Percentiles rank a stretch among this genome's conserved stretches.
phyloP scores from a whole-genome alignment of 257 asterid species.

The Solanum tarijense region DNA sequence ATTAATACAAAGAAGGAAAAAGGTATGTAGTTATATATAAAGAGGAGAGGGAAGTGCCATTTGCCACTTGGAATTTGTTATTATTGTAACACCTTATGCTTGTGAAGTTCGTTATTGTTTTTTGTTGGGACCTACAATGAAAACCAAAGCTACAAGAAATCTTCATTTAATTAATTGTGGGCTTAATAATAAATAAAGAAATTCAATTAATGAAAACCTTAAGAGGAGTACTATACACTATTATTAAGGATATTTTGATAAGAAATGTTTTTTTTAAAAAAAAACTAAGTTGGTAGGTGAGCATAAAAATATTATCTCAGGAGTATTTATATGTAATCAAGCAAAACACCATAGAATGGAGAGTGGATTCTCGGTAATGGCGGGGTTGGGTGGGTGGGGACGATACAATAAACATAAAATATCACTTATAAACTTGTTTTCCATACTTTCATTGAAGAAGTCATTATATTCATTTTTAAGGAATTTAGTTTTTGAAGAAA shows the following conservation, averaged over 20 bases:
- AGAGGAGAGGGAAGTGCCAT: slow-evolving; percentile 8
- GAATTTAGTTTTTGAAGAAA: no score
- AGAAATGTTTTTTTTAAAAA: no score
- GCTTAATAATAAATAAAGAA: background rate
- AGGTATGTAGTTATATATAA: slow-evolving; percentile 19
- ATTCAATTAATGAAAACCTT: background rate
- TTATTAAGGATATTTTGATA: background rate
- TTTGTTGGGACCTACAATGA: slow-evolving; percentile 11
- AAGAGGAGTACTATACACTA: background rate
- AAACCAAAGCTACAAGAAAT: slow-evolving; percentile 32
- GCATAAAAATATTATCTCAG: no score
- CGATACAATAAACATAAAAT: no score
- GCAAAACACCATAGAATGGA: no score
- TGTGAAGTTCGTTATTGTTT: slow-evolving; percentile 46
- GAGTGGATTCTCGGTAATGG: background rate
- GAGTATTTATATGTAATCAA: no score
- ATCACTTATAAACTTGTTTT: no score
- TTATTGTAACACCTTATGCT: slow-evolving; percentile 31
- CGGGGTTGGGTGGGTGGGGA: background rate
- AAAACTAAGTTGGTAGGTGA: no score
- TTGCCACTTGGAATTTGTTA: slow-evolving; percentile 30
- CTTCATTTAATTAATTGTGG: background rate
- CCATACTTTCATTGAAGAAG: no score
- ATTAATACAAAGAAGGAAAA: slow-evolving; percentile 1
- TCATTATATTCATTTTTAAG: no score